Evolutionary conservation across 2,329 filamentous ascomycete species (phyloP), one percentile per base, ranked within the genome.

Genomic region (Penicillium palitans): DNA sequence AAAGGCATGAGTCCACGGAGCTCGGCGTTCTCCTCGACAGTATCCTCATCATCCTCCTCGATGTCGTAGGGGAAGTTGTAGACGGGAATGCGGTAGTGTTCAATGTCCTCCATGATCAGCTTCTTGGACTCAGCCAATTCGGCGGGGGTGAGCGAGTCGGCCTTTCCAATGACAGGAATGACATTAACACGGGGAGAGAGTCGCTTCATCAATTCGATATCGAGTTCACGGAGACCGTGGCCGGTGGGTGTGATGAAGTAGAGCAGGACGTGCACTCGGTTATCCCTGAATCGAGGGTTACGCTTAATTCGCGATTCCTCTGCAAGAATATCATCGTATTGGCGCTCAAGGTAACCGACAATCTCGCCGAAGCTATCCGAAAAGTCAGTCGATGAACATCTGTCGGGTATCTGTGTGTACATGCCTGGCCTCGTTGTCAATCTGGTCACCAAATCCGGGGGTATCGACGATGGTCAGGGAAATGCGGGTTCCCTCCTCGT

Each of bases 31-130:
- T 99, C 95, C 81, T 99, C 95, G 21, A 99, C 93, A 1, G 95
- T 99, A 74, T 99, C 95, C 81, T 99, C 95, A 68, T 99, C 95
- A 70, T 99, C 95, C 83, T 99, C 95, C 80, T 99, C 95, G 61
- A 99, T 96, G 70, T 99, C 95, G 82, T 99, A 99, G 50, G 95
- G 95, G 84, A 99, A 99, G 86, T 99, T 99, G 86, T 99, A 99
- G 66, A 99, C 93, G 47, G 95, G 95, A 70, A 99, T 99, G 75
- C 95, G 90, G 83, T 99, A 99, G 80, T 99, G 95, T 81, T 99
- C 95, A 70, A 99, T 99, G 76, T 99, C 95, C 83, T 99, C 95
- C 95, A 99, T 99, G 74, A 99, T 93, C 62, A 99, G 86, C 85
- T 98, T 99, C 87, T 99, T 99, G 68, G 93, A 98, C 80, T 99